These are phyloP conservation scores for Exobasidium rhododendri DNA, from an alignment of 1,284 basidiomycete genomes.

Conservation along the genomic window DNA sequence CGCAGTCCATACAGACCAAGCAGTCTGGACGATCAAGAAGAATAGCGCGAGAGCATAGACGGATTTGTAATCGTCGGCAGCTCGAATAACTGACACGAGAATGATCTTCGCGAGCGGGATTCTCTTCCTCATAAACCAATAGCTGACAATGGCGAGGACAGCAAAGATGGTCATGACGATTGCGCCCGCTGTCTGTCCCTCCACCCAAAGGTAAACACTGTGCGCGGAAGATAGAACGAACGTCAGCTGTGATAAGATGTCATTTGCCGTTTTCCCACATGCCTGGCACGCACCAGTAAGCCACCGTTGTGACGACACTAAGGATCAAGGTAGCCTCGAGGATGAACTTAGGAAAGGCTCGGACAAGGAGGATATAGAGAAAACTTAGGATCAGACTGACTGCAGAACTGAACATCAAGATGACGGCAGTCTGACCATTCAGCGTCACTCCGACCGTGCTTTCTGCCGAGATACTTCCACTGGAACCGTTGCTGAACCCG, in stretches of 20 bases:
- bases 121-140: conserved; percentile 32
- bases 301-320: conserved; percentile 23
- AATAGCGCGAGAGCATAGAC: conserved; percentile 39
- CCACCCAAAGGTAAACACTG: conserved; percentile 23
- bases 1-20: conserved; percentile 39
- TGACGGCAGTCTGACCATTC: conserved; percentile 66
- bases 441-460: conserved; percentile 74
- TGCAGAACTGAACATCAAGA: conserved; percentile 68
- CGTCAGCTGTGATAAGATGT: neutral
- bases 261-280: neutral
- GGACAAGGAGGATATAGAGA: conserved; percentile 63
- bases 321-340: conserved; percentile 42
- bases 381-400: conserved; percentile 62
- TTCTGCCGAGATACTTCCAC: neutral
- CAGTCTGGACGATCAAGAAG: conserved; percentile 36
- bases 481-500: conserved; percentile 21
- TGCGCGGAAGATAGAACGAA: conserved; percentile 17
- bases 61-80: conserved; percentile 41
- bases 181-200: conserved; percentile 35
- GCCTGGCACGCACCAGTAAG: conserved; percentile 12
- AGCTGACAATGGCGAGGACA: conserved; percentile 39
- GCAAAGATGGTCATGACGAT: conserved; percentile 50
- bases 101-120: conserved; percentile 46
- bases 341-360: conserved; percentile 67
- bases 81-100: conserved; percentile 38